phyloP scores from a whole-genome alignment of 176 grass and related monocot genomes.

The Ananas comosus region DNA sequence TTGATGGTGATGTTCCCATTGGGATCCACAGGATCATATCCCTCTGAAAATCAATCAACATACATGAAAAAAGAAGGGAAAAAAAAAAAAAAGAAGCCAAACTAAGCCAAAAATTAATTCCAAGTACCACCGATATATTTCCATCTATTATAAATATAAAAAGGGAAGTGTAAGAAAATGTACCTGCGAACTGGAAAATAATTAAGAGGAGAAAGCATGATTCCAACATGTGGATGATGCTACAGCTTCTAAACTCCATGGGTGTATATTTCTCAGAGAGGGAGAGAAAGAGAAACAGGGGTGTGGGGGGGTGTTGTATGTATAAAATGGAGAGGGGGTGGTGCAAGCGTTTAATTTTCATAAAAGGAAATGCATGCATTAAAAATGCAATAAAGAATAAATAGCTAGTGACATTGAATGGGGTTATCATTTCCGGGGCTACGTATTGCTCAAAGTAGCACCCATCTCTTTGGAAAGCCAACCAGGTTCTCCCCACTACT shows the following conservation, averaged over 20 bases:
- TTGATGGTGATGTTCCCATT: conserved; percentile 56
- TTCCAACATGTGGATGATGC: conserved; percentile 11
- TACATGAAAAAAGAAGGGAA: not conserved
- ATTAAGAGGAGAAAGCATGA: conserved; percentile 4
- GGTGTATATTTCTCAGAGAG: not conserved
- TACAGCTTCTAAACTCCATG: not conserved
- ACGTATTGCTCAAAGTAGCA: conserved; percentile 6
- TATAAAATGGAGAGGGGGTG: not conserved
- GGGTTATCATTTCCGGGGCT: not conserved
- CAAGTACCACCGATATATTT: not conserved
- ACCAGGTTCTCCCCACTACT: conserved; percentile 8
- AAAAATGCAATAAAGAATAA: conserved; percentile 38
- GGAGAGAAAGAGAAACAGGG: not conserved
- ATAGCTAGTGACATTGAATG: conserved; percentile 16
- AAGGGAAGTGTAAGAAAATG: not conserved
- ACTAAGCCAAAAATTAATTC: no score
- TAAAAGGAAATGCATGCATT: conserved; percentile 4
- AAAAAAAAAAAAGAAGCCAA: not conserved
- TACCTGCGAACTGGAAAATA: conserved; percentile 22
- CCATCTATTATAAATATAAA: not conserved
- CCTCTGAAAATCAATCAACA: conserved; percentile 20
- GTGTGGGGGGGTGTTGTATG: no score
- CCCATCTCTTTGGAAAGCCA: conserved; percentile 23
- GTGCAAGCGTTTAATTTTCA: not conserved
- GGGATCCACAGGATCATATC: conserved; percentile 58